Evolutionary conservation across 1,284 basidiomycete species (phyloP), one percentile per base, ranked within the genome.

Genomic region (Pseudozyma sp.): DNA sequence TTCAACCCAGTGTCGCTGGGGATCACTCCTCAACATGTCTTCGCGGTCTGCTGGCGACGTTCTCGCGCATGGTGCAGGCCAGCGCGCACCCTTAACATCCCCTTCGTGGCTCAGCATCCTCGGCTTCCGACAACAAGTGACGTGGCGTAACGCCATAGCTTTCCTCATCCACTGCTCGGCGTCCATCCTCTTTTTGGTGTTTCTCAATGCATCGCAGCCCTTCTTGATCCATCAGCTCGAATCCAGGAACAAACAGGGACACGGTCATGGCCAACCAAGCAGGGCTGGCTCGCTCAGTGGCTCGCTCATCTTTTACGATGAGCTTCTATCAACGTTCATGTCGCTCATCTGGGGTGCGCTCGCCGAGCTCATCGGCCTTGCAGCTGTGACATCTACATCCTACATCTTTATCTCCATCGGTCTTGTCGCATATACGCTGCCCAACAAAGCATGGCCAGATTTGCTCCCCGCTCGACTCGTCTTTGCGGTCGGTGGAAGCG

Each of bases 181-280:
- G 11, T 79, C 77, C 0, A 77, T 79, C 59, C 64, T 79, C 33
- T 79, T 79, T 17, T 43, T 79, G 35, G 77, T 79, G 52, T 79
- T 78, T 16, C 65, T 79, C 48, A 79, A 79, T 44, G 57, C 72
- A 0, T 62, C 60, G 5, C 77, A 79, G 54, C 75, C 77, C 2
- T 79, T 79, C 24, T n/a, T 78, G 14, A 72, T 79, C n/a, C 62
- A 77, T 49, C 77, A 78, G 51, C 61, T 79, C 39, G 65, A 70
- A 17, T 67, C 53, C 4, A 46, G 17, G 4, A 19, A 29, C 9
- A 17, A 54, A 6, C 17, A 34, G 14, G n/a, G 24, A 2, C 17
- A 30, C 37, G 30, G 39, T n/a, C 42, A 13, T 4, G 34, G 17
- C 13, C 17, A n/a, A 30, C 59, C 62, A 5, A 60, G 53, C 31